Base-by-base conservation (phyloP, 2,329 filamentous ascomycete genomes). In the Aspergillus sp. region DNA sequence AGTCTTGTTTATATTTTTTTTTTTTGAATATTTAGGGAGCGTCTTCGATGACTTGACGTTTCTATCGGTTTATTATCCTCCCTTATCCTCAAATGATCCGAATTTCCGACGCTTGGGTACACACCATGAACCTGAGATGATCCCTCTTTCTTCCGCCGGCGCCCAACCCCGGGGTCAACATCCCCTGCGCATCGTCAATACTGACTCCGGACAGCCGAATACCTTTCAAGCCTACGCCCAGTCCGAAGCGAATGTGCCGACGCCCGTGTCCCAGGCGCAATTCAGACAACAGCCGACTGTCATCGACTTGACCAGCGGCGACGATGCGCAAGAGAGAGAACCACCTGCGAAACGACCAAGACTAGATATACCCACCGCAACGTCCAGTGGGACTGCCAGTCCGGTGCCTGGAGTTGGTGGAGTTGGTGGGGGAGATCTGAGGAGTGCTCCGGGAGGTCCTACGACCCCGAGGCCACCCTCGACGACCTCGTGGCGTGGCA, bases 51-150 rank as follows among this genome's bases (percentile, higher is more conserved):
- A 19, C 5, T 20, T 39, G 37, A 20, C 17, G 37, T 20, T 20
- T 39, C 33, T 19, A 15, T 22, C 37, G 9, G 19, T 39, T 5
- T 12, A 20, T 12, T 6, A 12, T 12, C 37, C 7, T 39, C 17
- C 4, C 17, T 19, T 15, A 33, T 44, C 37, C 49, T 53, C 52
- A 49, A 38, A 63, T 62, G 57, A 60, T 51, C 56, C 52, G 46
- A 51, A 53, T 52, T 53, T 46, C 46, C 48, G 42, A 48, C 50
- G 52, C 53, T 53, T 50, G 55, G 46, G 58, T 57, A 64, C 62
- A 64, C 62, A 65, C 56, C 59, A 70, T 71, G 64, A 62, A 48
- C 58, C 60, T 61, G 62, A 63, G 58, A 71, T 71, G 68, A 70
- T 68, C 53, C 64, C 67, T 50, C 62, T 68, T 63, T 58, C 68